Conservation (phyloP, 1,284 basidiomycete genomes). For the Melampsora americana region DNA sequence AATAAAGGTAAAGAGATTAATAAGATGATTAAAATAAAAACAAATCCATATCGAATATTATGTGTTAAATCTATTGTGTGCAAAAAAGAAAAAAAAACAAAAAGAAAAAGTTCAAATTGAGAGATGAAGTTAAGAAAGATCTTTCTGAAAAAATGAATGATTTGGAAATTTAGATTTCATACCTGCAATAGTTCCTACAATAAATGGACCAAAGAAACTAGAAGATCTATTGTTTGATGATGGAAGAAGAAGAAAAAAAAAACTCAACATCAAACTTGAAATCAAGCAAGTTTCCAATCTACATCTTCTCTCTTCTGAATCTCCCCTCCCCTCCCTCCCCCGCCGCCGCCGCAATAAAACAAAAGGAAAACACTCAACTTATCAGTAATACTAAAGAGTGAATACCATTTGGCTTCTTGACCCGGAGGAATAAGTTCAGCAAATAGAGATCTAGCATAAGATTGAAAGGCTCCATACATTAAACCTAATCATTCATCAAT, state of each 20-base stretch:
- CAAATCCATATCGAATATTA: constrained; percentile 81
- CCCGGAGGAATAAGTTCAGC: constrained; percentile 71
- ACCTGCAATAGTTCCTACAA: constrained; percentile 81
- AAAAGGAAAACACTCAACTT: constrained; percentile 59
- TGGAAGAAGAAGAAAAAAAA: too few relatives aligned
- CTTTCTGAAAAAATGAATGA: background rate
- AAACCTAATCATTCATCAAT: constrained; percentile 61
- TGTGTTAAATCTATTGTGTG: constrained; percentile 25
- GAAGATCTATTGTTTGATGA: constrained; percentile 63
- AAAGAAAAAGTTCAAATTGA: too few relatives aligned
- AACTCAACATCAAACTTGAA: background rate
- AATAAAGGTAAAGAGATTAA: constrained; percentile 74
- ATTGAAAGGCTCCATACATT: constrained; percentile 74
- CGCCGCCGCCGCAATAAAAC: too few relatives aligned
- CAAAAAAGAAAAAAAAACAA: constrained; percentile 10
- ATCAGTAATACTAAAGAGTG: constrained; percentile 80
- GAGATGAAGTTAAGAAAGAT: too few relatives aligned
- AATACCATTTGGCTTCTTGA: constrained; percentile 74
- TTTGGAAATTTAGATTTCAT: constrained; percentile 62
- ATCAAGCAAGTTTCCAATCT: background rate
- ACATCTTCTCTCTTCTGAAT: too few relatives aligned
- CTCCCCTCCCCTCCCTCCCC: too few relatives aligned
- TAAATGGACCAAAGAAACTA: constrained; percentile 74
- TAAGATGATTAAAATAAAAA: constrained; percentile 77
- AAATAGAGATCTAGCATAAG: constrained; percentile 73